A percentile compares a stretch with the other conserved stretches of the same genome.
Conservation (phyloP, 176 grass and related monocot species). For the Carex myosuroides region DNA sequence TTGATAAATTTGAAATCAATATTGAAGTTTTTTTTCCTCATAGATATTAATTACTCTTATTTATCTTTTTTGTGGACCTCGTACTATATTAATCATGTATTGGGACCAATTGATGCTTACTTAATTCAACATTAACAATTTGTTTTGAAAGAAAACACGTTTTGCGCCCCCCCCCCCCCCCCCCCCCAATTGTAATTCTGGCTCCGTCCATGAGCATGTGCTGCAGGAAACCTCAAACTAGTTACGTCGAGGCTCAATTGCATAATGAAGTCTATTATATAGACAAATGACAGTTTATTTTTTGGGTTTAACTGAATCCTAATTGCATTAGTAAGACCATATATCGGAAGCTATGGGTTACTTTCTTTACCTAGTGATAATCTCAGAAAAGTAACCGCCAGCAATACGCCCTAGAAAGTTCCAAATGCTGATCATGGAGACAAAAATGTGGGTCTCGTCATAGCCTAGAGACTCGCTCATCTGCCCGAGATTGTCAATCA, state of each 20-base stretch:
- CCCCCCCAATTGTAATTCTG: too few relatives aligned
- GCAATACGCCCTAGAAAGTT: constrained; percentile 88
- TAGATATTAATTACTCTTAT: too few relatives aligned
- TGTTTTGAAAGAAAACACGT: too few relatives aligned
- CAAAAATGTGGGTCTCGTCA: constrained; percentile 65
- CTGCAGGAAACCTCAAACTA: neutral
- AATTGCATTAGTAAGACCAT: neutral
- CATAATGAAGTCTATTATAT: neutral
- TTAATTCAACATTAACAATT: too few relatives aligned
- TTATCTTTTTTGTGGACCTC: too few relatives aligned
- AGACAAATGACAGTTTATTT: neutral
- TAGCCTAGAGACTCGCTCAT: constrained; percentile 85
- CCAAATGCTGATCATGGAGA: constrained; percentile 96
- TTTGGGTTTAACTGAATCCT: neutral
- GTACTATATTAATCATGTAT: too few relatives aligned
- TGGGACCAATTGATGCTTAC: too few relatives aligned
- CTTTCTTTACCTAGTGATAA: constrained; percentile 69
- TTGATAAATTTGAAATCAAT: neutral
- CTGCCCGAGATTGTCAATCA: constrained; percentile 91
- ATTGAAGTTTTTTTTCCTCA: neutral
- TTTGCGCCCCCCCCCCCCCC: too few relatives aligned
- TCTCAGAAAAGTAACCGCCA: constrained; percentile 83
- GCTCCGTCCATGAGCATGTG: too few relatives aligned
- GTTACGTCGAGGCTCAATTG: neutral
- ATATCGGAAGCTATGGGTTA: neutral